Evolutionary conservation across 1,284 basidiomycete species (phyloP).

Genomic region (Apiotrichum porosum): DNA sequence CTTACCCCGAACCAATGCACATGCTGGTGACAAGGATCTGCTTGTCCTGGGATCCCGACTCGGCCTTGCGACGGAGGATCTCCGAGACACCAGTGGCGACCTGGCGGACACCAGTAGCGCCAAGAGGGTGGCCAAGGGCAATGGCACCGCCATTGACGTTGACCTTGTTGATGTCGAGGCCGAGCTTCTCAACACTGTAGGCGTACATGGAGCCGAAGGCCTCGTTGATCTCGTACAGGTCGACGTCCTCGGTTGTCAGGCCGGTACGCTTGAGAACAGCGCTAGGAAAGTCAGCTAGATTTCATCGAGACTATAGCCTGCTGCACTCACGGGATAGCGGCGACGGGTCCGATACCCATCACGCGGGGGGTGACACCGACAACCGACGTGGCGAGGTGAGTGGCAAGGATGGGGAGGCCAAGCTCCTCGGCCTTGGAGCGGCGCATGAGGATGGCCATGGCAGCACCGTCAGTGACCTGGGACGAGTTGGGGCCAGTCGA

Average conservation of each 20-base stretch:
- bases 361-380: slow-evolving; percentile 69
- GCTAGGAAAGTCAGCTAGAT: neutral
- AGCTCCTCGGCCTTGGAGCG: slow-evolving; percentile 74
- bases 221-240: slow-evolving; percentile 83
- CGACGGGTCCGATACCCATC: slow-evolving; percentile 75
- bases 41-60: slow-evolving; percentile 7
- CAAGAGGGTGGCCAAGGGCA: slow-evolving; percentile 21
- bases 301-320: neutral
- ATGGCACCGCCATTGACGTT: slow-evolving; percentile 72
- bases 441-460: slow-evolving; percentile 81
- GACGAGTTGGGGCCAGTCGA: slow-evolving; percentile 76
- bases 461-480: slow-evolving; percentile 82
- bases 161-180: slow-evolving; percentile 67
- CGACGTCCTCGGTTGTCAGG: slow-evolving; percentile 64
- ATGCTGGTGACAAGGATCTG: slow-evolving; percentile 26
- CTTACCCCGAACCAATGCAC: slow-evolving; percentile 28
- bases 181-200: slow-evolving; percentile 67
- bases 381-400: slow-evolving; percentile 69
- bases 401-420: slow-evolving; percentile 67
- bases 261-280: slow-evolving; percentile 60
- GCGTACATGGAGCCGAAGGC: slow-evolving; percentile 82
- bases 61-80: slow-evolving; percentile 21
- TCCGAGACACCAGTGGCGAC: slow-evolving; percentile 29
- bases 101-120: slow-evolving; percentile 27
- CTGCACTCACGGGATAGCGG: slow-evolving; percentile 58